Evolutionary conservation across 768 basidiomycete species (phyloP).

Genomic region (Fomitopsis serialis): DNA sequence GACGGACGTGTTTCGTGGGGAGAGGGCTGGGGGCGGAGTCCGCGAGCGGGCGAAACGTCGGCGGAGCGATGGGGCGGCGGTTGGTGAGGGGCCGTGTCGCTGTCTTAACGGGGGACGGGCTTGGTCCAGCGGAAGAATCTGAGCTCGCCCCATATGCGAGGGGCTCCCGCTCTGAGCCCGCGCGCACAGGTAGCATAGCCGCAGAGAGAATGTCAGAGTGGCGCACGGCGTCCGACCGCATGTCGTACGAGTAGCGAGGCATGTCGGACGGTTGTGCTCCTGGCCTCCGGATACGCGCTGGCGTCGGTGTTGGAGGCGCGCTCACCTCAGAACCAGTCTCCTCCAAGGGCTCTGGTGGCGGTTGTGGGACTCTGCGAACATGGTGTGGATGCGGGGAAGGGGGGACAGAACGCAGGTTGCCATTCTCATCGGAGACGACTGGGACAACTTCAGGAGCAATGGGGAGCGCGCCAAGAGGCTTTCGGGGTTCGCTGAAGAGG

Average conservation of each 20-base stretch:
- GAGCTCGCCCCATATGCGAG: neutral
- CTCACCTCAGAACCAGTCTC: neutral
- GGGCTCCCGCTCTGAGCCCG: neutral
- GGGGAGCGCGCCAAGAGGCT: neutral
- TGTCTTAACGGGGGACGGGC: neutral
- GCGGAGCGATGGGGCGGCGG: neutral
- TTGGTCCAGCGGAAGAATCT: neutral
- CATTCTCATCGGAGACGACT: neutral
- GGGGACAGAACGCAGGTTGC: neutral
- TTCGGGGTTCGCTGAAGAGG: neutral
- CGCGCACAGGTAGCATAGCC: neutral
- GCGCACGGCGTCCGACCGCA: neutral
- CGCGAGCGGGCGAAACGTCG: neutral
- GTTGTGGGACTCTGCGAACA: neutral
- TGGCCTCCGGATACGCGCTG: neutral
- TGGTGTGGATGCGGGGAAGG: neutral
- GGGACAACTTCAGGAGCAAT: neutral
- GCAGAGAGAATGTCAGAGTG: neutral
- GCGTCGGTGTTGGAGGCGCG: neutral
- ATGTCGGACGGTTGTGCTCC: neutral
- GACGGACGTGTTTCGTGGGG: constrained; percentile 41
- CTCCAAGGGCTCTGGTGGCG: neutral
- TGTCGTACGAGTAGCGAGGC: neutral
- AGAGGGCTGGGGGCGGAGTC: neutral
- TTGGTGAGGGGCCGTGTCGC: neutral